Evolutionary conservation across 371 early-diverging fungal species (phyloP).

Genomic region (Coemansia sp.): DNA sequence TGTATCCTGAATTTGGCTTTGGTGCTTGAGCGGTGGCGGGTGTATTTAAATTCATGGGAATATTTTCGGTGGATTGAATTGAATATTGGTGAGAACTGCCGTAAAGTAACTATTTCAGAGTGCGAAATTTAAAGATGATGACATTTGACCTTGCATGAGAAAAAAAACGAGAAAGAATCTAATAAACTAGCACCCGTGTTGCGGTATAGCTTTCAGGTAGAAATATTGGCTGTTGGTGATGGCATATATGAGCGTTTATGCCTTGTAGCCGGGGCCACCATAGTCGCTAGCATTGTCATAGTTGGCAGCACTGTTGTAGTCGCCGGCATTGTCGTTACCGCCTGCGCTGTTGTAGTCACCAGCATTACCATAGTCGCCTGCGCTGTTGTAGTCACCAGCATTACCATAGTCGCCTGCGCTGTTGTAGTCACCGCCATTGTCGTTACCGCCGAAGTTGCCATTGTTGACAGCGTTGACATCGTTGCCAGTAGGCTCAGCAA

Average conservation of each 20-base stretch:
- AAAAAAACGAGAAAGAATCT: neutral
- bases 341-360: slow-evolving; percentile 1
- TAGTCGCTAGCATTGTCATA: slow-evolving; percentile 3
- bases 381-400: neutral
- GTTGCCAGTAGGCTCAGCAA: slow-evolving; percentile 1
- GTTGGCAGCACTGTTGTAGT: neutral
- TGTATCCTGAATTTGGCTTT: slow-evolving; percentile 9
- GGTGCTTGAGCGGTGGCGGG: neutral
- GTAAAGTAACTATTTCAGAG: neutral
- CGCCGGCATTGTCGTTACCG: neutral
- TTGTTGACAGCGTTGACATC: slow-evolving; percentile 1
- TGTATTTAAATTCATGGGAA: slow-evolving; percentile 1
- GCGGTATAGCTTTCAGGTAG: neutral
- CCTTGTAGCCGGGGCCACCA: slow-evolving; percentile 5
- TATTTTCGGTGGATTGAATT: neutral
- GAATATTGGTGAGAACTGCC: neutral
- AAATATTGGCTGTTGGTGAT: neutral
- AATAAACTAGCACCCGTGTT: neutral
- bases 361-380: slow-evolving; percentile 2
- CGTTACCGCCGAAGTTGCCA: slow-evolving; percentile 4
- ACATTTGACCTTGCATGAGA: slow-evolving; percentile 15
- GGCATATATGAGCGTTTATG: neutral
- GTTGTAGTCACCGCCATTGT: neutral
- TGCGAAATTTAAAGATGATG: neutral
- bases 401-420: neutral